Percentiles rank a stretch among this genome's conserved stretches.
Conservation (phyloP, 2,329 filamentous ascomycete genomes). For the Ophiostoma novo-ulmi region DNA sequence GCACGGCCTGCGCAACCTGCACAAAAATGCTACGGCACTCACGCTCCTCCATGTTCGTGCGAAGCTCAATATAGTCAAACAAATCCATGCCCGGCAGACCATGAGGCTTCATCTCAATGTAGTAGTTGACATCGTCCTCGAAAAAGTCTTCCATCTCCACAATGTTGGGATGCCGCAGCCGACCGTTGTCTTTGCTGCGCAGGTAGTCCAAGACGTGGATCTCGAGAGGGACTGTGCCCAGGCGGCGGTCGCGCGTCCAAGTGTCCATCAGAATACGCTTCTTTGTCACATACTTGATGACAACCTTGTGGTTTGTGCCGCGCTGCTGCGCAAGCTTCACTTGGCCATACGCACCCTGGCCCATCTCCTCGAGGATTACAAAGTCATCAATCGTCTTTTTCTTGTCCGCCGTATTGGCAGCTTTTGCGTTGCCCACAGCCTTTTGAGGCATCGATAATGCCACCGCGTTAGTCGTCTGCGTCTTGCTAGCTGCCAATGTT, state of each 20-base stretch:
- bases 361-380: slow-evolving; percentile 93
- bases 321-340: slow-evolving; percentile 92
- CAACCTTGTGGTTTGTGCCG: slow-evolving; percentile 73
- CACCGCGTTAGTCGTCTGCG: neutral
- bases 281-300: slow-evolving; percentile 97
- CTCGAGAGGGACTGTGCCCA: slow-evolving; percentile 92
- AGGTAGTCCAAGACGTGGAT: slow-evolving; percentile 96
- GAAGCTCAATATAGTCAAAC: slow-evolving; percentile 96
- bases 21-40: slow-evolving; percentile 94
- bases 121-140: slow-evolving; percentile 85
- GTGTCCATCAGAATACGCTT: slow-evolving; percentile 94
- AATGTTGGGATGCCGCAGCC: slow-evolving; percentile 60
- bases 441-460: neutral
- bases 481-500: neutral
- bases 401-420: neutral
- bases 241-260: slow-evolving; percentile 87
- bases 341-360: slow-evolving; percentile 94
- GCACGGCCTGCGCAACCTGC: slow-evolving; percentile 82
- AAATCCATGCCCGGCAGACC: slow-evolving; percentile 96
- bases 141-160: slow-evolving; percentile 71
- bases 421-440: slow-evolving; percentile 29
- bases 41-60: slow-evolving; percentile 90
- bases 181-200: slow-evolving; percentile 55
- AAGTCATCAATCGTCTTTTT: slow-evolving; percentile 92
- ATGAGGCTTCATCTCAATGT: slow-evolving; percentile 96